Conservation (phyloP, 2,329 filamentous ascomycete species). For the Pseudovirgaria hyperparasitica region DNA sequence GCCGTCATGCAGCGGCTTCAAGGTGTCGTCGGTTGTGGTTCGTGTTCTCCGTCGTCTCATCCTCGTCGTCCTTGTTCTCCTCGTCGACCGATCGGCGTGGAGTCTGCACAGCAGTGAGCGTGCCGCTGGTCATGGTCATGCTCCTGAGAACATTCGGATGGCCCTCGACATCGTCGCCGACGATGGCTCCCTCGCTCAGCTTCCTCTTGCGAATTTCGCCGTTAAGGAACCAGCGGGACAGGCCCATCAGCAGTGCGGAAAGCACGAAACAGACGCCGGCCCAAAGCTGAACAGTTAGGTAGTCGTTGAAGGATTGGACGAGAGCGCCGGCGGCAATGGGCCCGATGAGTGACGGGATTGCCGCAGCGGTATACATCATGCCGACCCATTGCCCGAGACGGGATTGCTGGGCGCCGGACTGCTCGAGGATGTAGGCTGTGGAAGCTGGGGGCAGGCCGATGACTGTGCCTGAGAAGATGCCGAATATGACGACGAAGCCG, state of each 20-base stretch:
- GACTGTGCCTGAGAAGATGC: constrained; percentile 35
- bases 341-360: constrained; percentile 32
- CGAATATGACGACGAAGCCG: constrained; percentile 36
- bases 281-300: constrained; percentile 36
- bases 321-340: constrained; percentile 36
- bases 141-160: no score
- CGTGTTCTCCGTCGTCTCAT: no score
- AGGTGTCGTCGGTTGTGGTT: no score
- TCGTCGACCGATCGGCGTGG: no score
- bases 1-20: no score
- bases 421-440: constrained; percentile 33
- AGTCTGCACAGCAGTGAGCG: no score
- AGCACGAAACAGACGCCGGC: constrained; percentile 29
- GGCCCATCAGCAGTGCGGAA: constrained; percentile 28
- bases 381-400: constrained; percentile 39
- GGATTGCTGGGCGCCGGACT: constrained; percentile 14
- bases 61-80: no score
- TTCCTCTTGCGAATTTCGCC: no score
- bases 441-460: constrained; percentile 38
- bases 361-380: constrained; percentile 38
- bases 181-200: no score
- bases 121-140: no score
- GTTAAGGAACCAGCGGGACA: constrained; percentile 15
- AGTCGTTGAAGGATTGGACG: constrained; percentile 27
- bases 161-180: no score